Evolutionary conservation across 2,329 filamentous ascomycete genomes (phyloP).

Genomic region (Phaeophleospora eucalypticola): DNA sequence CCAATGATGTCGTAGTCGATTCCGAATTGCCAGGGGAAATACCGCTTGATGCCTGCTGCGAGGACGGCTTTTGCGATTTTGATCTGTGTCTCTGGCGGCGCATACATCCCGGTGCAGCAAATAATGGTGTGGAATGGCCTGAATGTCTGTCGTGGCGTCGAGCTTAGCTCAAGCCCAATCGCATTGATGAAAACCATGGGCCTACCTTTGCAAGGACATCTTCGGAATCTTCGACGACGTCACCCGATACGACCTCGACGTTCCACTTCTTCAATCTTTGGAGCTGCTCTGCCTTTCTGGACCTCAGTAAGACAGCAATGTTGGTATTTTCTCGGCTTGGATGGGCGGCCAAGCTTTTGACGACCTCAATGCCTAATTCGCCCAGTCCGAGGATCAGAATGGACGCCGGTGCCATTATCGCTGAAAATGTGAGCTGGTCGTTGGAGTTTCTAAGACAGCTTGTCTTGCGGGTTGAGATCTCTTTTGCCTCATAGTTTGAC

Average conservation of each 20-base stretch:
- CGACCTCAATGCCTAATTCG: constrained; percentile 58
- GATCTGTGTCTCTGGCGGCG: constrained; percentile 52
- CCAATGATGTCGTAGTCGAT: constrained; percentile 67
- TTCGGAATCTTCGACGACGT: constrained; percentile 37
- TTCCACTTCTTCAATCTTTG: constrained; percentile 17
- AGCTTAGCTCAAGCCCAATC: neutral
- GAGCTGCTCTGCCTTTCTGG: constrained; percentile 36
- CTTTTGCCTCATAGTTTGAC: neutral
- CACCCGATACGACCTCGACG: constrained; percentile 43
- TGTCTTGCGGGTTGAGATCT: too few species aligned
- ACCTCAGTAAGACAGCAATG: constrained; percentile 55
- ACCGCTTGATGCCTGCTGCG: constrained; percentile 47
- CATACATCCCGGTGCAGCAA: constrained; percentile 58
- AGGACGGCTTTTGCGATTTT: constrained; percentile 57
- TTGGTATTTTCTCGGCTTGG: constrained; percentile 36
- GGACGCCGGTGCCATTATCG: constrained; percentile 2
- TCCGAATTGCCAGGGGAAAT: constrained; percentile 70
- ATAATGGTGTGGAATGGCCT: constrained; percentile 52
- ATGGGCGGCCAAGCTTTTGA: constrained; percentile 50
- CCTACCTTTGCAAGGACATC: constrained; percentile 21
- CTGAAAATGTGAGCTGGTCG: too few species aligned
- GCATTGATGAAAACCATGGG: neutral
- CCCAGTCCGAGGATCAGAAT: constrained; percentile 64
- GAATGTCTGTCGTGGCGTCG: constrained; percentile 29
- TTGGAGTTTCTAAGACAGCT: too few species aligned